phyloP scores from a whole-genome alignment of 78 protist genomes.

The Corallochytrium limacisporum region DNA sequence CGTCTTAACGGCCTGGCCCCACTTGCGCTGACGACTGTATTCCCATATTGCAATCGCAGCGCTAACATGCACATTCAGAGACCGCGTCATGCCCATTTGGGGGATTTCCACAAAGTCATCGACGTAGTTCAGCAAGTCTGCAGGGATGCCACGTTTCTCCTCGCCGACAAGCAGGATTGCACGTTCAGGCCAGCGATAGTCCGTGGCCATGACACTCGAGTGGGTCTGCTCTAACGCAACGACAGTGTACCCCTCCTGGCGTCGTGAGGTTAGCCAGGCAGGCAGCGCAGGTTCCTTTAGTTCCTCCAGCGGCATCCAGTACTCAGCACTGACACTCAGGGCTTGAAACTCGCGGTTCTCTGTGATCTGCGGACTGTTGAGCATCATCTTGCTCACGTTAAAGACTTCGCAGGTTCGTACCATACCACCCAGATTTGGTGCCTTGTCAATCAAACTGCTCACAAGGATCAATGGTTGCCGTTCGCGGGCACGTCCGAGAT shows the following conservation, averaged over 20 bases:
- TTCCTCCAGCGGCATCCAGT: slow-evolving; percentile 41
- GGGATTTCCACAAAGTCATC: slow-evolving; percentile 65
- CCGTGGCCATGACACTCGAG: not conserved
- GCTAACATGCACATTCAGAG: slow-evolving; percentile 61
- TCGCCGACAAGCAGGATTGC: slow-evolving; percentile 39
- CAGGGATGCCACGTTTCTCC: slow-evolving; percentile 52
- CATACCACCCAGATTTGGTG: slow-evolving; percentile 50
- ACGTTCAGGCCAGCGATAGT: slow-evolving; percentile 17
- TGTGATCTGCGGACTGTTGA: not conserved
- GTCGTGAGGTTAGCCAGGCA: not conserved
- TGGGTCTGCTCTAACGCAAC: slow-evolving; percentile 55
- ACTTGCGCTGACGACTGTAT: slow-evolving; percentile 34
- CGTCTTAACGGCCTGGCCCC: too few relatives aligned
- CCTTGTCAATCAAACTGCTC: slow-evolving; percentile 14
- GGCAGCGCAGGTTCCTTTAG: not conserved
- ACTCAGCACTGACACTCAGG: slow-evolving; percentile 27
- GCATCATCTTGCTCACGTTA: not conserved
- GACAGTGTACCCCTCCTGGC: slow-evolving; percentile 36
- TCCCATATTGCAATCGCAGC: slow-evolving; percentile 40
- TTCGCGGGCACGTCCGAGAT: too few relatives aligned
- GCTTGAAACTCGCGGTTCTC: not conserved
- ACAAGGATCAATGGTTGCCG: too few relatives aligned
- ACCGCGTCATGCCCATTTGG: slow-evolving; percentile 41
- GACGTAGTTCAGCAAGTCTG: slow-evolving; percentile 12
- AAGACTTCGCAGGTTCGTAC: slow-evolving; percentile 43